phyloP scores from a whole-genome alignment of 257 asterid species.

The Salvia hispanica region DNA sequence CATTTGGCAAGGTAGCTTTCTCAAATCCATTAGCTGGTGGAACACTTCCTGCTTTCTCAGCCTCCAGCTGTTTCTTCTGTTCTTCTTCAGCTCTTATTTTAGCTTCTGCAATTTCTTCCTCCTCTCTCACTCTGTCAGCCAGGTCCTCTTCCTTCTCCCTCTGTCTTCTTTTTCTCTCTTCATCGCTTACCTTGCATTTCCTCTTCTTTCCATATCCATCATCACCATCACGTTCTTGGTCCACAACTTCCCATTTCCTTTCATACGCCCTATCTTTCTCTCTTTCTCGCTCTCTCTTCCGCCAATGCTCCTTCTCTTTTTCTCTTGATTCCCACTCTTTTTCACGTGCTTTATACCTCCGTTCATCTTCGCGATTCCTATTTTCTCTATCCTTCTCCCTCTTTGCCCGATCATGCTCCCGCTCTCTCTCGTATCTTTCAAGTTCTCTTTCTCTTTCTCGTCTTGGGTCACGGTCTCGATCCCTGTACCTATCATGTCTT shows the following conservation, averaged over 20 bases:
- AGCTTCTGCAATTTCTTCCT: slow-evolving; percentile 81
- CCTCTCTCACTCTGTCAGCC: slow-evolving; percentile 80
- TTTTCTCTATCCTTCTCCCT: slow-evolving; percentile 94
- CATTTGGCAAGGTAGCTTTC: slow-evolving; percentile 45
- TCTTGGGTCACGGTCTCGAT: slow-evolving; percentile 71
- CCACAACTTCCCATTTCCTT: slow-evolving; percentile 75
- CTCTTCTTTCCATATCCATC: slow-evolving; percentile 83
- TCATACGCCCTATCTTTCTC: slow-evolving; percentile 89
- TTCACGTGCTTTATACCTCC: slow-evolving; percentile 84
- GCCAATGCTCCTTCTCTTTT: slow-evolving; percentile 85
- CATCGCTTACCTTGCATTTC: slow-evolving; percentile 77
- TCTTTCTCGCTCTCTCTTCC: slow-evolving; percentile 87
- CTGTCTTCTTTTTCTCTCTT: slow-evolving; percentile 83
- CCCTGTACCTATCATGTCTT: slow-evolving; percentile 80
- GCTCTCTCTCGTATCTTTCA: slow-evolving; percentile 90
- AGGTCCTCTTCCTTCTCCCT: slow-evolving; percentile 92
- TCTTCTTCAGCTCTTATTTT: slow-evolving; percentile 73
- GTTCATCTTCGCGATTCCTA: slow-evolving; percentile 93
- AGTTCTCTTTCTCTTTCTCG: slow-evolving; percentile 90
- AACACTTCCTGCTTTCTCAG: slow-evolving; percentile 42
- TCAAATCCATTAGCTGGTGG: slow-evolving; percentile 50
- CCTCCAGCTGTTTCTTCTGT: slow-evolving; percentile 65
- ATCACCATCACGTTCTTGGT: slow-evolving; percentile 84
- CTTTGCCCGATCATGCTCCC: slow-evolving; percentile 93
- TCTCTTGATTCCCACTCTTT: slow-evolving; percentile 99